phyloP scores from a whole-genome alignment of 768 basidiomycete species.

The Sarcodon sp. region DNA sequence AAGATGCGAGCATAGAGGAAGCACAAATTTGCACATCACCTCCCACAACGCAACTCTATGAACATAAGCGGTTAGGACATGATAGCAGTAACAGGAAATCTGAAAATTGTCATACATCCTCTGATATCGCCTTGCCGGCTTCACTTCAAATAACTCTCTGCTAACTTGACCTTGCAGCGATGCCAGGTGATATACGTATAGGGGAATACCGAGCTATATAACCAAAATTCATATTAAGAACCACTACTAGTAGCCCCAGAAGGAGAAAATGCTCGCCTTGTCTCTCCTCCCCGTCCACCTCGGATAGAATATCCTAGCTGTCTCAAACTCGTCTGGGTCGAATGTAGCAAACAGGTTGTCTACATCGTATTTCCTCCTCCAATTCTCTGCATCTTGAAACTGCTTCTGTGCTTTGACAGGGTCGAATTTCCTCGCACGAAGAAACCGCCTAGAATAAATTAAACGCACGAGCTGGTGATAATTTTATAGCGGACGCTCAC shows the following conservation, averaged over 20 bases:
- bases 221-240: background rate
- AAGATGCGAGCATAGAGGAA: conserved; percentile 50
- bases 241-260: background rate
- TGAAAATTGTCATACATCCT: conserved; percentile 50
- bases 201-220: conserved; percentile 46
- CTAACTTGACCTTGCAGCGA: conserved; percentile 39
- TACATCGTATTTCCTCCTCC: conserved; percentile 54
- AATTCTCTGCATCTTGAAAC: conserved; percentile 53
- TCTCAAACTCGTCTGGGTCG: conserved; percentile 44
- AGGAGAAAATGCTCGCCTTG: conserved; percentile 31
- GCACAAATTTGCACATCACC: conserved; percentile 47
- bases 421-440: conserved; percentile 68
- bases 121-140: conserved; percentile 44
- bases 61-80: background rate
- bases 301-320: conserved; percentile 54
- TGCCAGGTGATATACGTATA: conserved; percentile 70
- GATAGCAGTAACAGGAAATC: background rate
- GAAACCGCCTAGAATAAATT: conserved; percentile 49
- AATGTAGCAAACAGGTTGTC: conserved; percentile 51
- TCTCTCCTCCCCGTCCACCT: conserved; percentile 73
- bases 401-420: conserved; percentile 51
- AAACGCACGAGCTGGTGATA: background rate
- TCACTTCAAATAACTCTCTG: conserved; percentile 44
- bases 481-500: conserved; percentile 23
- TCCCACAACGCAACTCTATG: conserved; percentile 54